Conservation (phyloP, 768 basidiomycete genomes). For the Psilocybe azurescens region DNA sequence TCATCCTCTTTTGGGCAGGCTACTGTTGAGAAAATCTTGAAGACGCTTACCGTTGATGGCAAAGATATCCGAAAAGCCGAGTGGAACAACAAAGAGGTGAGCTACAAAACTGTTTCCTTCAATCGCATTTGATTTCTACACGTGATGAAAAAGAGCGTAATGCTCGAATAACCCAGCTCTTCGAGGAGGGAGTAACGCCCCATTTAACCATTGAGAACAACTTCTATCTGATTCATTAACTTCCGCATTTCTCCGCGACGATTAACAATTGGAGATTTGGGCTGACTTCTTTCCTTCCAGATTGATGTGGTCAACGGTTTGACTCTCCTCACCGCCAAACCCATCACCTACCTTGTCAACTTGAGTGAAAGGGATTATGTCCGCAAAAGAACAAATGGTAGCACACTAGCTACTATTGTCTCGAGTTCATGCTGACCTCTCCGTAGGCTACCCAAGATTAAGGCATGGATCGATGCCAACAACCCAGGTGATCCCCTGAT, state of each 20-base stretch:
- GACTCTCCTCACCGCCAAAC: constrained; percentile 92
- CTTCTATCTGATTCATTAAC: constrained; percentile 42
- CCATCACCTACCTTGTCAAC: constrained; percentile 98
- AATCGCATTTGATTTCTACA: background rate
- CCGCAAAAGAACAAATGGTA: constrained; percentile 99
- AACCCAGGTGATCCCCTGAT: constrained; percentile 96
- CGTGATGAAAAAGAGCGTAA: constrained; percentile 73
- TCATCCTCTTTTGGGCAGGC: constrained; percentile 50
- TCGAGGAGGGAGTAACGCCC: constrained; percentile 93
- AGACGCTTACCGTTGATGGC: constrained; percentile 76
- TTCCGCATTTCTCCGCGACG: background rate
- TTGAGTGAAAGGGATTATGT: constrained; percentile 92
- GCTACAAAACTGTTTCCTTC: constrained; percentile 26
- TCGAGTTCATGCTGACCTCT: background rate
- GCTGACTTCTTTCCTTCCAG: constrained; percentile 40
- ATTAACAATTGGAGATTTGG: constrained; percentile 63
- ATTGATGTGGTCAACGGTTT: constrained; percentile 91
- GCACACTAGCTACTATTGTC: background rate
- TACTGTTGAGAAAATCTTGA: constrained; percentile 83
- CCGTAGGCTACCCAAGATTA: constrained; percentile 90
- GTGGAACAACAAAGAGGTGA: constrained; percentile 97
- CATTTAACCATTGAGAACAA: constrained; percentile 62
- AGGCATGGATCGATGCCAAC: constrained; percentile 95
- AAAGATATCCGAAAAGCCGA: constrained; percentile 93
- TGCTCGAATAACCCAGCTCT: constrained; percentile 94